Percentiles rank a stretch among this genome's conserved stretches.
These are phyloP conservation scores for Albophoma yamanashiensis DNA, from an alignment of 2,329 filamentous ascomycete genomes.

Conservation along the genomic window DNA sequence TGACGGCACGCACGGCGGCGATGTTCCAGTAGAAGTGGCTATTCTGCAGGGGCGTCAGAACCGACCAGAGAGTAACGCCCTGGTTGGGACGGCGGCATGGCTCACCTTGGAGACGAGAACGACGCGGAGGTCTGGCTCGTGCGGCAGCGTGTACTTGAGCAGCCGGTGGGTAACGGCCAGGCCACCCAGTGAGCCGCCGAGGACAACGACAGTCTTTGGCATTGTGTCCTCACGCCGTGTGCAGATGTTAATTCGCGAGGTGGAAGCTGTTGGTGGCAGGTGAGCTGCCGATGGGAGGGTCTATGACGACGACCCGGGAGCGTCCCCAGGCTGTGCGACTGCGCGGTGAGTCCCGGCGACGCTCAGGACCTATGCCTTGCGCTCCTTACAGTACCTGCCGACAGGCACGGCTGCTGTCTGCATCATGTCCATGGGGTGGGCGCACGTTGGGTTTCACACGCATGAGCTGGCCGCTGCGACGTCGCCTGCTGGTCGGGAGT, in stretches of 20 bases:
- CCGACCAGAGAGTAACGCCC: too few relatives aligned
- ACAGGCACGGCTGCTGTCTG: neutral
- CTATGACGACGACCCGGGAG: neutral
- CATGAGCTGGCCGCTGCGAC: neutral
- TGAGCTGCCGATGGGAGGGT: neutral
- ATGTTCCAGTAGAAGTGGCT: constrained; percentile 50
- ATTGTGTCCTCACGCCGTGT: constrained; percentile 15
- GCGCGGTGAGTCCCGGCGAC: neutral
- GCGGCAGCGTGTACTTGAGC: constrained; percentile 37
- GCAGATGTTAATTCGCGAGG: neutral
- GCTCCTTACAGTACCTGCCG: neutral
- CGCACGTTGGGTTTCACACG: neutral
- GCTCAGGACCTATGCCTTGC: neutral
- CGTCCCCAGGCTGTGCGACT: neutral
- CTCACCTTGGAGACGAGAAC: constrained; percentile 44
- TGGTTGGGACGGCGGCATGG: neutral
- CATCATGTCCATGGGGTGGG: neutral
- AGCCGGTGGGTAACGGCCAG: constrained; percentile 42
- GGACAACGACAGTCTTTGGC: constrained; percentile 41
- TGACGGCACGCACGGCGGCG: constrained; percentile 42
- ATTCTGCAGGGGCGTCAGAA: constrained; percentile 24
- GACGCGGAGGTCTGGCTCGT: constrained; percentile 37
- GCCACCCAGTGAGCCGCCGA: constrained; percentile 44
- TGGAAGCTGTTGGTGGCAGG: neutral
- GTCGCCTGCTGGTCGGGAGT: neutral